These are phyloP conservation scores for Didymella glomerata DNA, from an alignment of 2,329 filamentous ascomycete species.

Conservation along the genomic window DNA sequence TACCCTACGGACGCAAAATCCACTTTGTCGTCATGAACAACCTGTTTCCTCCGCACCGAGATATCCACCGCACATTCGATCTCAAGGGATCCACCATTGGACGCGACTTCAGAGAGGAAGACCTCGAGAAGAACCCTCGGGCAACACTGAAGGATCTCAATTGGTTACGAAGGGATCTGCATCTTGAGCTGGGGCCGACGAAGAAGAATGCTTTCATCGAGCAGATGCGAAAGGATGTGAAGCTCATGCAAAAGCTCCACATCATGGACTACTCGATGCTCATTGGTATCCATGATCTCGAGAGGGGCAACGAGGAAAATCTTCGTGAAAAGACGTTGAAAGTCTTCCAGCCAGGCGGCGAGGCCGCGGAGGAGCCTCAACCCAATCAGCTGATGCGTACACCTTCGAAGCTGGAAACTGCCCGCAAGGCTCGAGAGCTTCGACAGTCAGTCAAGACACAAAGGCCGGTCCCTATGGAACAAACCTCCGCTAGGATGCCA, in stretches of 20 bases:
- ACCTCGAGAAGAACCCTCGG: constrained; percentile 85
- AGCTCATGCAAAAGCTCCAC: constrained; percentile 82
- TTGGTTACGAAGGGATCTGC: constrained; percentile 85
- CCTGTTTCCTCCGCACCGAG: constrained; percentile 93
- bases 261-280: constrained; percentile 99
- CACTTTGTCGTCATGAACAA: constrained; percentile 99
- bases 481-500: constrained; percentile 85
- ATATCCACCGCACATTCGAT: constrained; percentile 97
- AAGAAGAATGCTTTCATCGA: constrained; percentile 90
- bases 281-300: constrained; percentile 90
- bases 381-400: constrained; percentile 82
- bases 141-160: constrained; percentile 97
- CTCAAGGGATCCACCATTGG: constrained; percentile 96
- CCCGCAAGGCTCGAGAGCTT: constrained; percentile 87
- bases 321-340: constrained; percentile 87
- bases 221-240: constrained; percentile 88
- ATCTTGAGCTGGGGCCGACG: constrained; percentile 85
- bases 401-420: constrained; percentile 91
- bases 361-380: constrained; percentile 57
- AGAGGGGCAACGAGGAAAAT: constrained; percentile 93
- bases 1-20: constrained; percentile 97
- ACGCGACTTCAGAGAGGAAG: constrained; percentile 87
- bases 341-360: constrained; percentile 90
- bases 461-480: constrained; percentile 89
- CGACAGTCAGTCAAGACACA: constrained; percentile 92